phyloP scores from a whole-genome alignment of 176 grass and related monocot genomes.

The Aegilops speltoides region DNA sequence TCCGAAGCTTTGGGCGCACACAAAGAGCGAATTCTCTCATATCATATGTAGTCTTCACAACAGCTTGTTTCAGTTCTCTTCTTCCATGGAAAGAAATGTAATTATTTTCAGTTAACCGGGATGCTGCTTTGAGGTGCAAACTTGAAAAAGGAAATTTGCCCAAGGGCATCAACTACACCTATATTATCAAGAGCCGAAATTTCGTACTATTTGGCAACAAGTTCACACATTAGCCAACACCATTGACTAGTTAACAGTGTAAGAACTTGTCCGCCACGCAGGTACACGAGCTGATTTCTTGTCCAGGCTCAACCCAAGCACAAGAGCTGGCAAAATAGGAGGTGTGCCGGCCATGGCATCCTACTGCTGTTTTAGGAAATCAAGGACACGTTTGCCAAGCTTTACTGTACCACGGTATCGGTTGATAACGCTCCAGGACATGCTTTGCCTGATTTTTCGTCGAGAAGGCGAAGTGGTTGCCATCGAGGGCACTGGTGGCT shows the following conservation, averaged over 20 bases:
- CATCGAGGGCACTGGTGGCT: conserved; percentile 19
- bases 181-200: not conserved
- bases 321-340: not conserved
- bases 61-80: not conserved
- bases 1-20: not conserved
- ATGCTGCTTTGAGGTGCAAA: not conserved
- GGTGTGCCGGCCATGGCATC: not conserved
- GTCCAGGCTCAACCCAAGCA: not conserved
- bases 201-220: no score
- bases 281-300: not conserved
- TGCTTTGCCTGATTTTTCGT: not conserved
- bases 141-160: not conserved
- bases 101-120: not conserved
- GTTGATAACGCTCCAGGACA: conserved; percentile 11
- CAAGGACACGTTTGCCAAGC: no score
- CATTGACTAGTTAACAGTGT: not conserved
- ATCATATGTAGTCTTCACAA: not conserved
- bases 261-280: not conserved
- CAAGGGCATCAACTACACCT: not conserved
- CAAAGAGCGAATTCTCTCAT: not conserved
- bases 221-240: no score
- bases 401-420: not conserved
- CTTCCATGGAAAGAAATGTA: not conserved
- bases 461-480: not conserved
- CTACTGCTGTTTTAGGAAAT: not conserved